Base-by-base conservation (phyloP, 1,139 yeast genomes). In the Saccharomycopsis phalli region DNA sequence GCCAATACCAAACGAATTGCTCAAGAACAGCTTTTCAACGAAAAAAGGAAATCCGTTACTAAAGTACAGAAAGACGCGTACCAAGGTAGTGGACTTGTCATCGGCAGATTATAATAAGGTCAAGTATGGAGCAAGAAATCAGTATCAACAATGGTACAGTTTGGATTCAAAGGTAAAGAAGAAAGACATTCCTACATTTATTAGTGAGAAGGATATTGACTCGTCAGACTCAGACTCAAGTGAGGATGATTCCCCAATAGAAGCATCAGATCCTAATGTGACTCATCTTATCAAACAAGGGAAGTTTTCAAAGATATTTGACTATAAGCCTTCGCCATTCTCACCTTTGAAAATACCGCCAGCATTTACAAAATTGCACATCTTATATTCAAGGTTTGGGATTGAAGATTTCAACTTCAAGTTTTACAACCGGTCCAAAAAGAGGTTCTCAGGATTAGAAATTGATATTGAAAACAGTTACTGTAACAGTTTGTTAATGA, bases 401-500 rank as follows among this genome's bases (percentile, higher is more conserved):
- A 88, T 93, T 22, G 87, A 81, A 51, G 96, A 87, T 59, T 91
- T 91, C 61, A 96, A 93, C 61, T 91, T 91, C 55, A 78, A 74
- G 42, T 81, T 77, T 52, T 91, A 82, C 63, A 87, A 88, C 55
- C 22, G 37, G 8, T 43, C 47, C n/a, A 66, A 68, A 37, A 83
- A 97, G 0, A 53, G 58, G 1, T 81, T 66, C 51, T 74, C 95
- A n/a, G 97, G 98, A 0, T 65, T 93, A 25, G 97, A 91, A 57
- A 81, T 87, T 16, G 93, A 86, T 54, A 71, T 81, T 11, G 87
- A 82, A 40, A 84, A 83, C 53, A 73, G 94, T 0, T 86, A 84
- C 55, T 69, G 82, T 41, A 93, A 93, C 55, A 69, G 95, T 0
- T 60, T 88, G 26, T 53, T 93, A 8, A 97, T 91, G 55, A 54